These are phyloP conservation scores for Pichia sp. DNA, from an alignment of 1,139 yeast species.

Conservation along the genomic window DNA sequence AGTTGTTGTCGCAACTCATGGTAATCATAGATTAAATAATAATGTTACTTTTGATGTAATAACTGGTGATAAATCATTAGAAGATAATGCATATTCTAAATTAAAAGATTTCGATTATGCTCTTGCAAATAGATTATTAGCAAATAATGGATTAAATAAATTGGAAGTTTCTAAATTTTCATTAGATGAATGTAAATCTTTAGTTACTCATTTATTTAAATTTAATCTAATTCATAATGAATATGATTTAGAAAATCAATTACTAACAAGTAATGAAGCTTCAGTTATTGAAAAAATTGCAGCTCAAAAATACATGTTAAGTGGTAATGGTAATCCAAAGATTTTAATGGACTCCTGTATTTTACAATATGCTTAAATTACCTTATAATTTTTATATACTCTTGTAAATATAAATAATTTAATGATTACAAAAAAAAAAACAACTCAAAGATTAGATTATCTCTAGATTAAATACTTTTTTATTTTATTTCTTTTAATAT, in stretches of 20 bases:
- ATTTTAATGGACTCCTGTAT: slow-evolving; percentile 49
- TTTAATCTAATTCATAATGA: slow-evolving; percentile 51
- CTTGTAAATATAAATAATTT: slow-evolving; percentile 5
- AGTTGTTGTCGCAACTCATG: slow-evolving; percentile 58
- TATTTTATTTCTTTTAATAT: too few relatives aligned
- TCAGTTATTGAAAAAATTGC: slow-evolving; percentile 31
- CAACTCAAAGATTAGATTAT: not conserved
- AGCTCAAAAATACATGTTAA: slow-evolving; percentile 50
- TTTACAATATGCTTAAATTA: slow-evolving; percentile 25
- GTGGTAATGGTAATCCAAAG: slow-evolving; percentile 81
- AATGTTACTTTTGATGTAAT: slow-evolving; percentile 58
- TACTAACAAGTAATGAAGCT: slow-evolving; percentile 13
- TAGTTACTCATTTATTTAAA: slow-evolving; percentile 49
- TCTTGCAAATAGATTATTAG: slow-evolving; percentile 41
- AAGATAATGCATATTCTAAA: slow-evolving; percentile 55
- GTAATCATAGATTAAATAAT: slow-evolving; percentile 33
- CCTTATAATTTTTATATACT: not conserved
- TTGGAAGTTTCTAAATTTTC: slow-evolving; percentile 49
- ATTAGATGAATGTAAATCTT: slow-evolving; percentile 46
- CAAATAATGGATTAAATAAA: slow-evolving; percentile 33
- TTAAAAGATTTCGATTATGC: slow-evolving; percentile 46
- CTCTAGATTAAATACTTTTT: too few relatives aligned
- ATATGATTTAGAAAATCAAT: slow-evolving; percentile 32
- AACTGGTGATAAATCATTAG: slow-evolving; percentile 38
- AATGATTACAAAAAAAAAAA: not conserved